A percentile compares a stretch with the other conserved stretches of the same genome.
These are phyloP conservation scores for Annona cherimola DNA, from an alignment of 164 flowering plant species.

Conservation along the genomic window DNA sequence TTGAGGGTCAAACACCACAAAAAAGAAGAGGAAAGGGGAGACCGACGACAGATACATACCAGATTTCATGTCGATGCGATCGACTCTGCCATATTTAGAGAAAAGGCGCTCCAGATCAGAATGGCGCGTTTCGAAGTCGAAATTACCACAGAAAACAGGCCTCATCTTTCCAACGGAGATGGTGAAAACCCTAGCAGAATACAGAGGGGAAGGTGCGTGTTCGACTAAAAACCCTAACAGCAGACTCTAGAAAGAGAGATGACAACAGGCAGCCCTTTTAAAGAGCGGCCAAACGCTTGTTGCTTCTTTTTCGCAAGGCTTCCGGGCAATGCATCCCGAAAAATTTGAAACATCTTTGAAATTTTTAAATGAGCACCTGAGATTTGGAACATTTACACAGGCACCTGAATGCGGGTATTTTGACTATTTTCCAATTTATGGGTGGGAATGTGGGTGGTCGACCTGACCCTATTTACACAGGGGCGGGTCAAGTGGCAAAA, in stretches of 20 bases:
- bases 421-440: too few relatives aligned
- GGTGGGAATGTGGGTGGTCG: too few relatives aligned
- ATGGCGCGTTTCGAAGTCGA: slow-evolving; percentile 75
- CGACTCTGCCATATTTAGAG: slow-evolving; percentile 62
- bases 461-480: too few relatives aligned
- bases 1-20: background rate
- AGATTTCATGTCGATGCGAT: slow-evolving; percentile 82
- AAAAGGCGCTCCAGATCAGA: slow-evolving; percentile 68
- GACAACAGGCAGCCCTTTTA: too few relatives aligned
- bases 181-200: background rate
- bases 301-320: too few relatives aligned
- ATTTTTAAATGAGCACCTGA: too few relatives aligned
- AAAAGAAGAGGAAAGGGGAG: background rate
- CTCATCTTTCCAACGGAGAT: slow-evolving; percentile 32
- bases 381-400: too few relatives aligned
- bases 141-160: slow-evolving; percentile 79
- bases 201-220: background rate
- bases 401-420: too few relatives aligned
- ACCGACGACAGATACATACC: slow-evolving; percentile 27
- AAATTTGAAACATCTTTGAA: too few relatives aligned
- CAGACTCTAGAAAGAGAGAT: background rate
- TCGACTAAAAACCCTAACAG: background rate
- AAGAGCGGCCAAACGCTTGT: too few relatives aligned
- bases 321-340: too few relatives aligned
- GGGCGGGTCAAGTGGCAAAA: too few relatives aligned